A percentile compares a stretch with the other conserved stretches of the same genome.
Conservation (phyloP, 179 eudicot genomes). For the Actinidia arguta region DNA sequence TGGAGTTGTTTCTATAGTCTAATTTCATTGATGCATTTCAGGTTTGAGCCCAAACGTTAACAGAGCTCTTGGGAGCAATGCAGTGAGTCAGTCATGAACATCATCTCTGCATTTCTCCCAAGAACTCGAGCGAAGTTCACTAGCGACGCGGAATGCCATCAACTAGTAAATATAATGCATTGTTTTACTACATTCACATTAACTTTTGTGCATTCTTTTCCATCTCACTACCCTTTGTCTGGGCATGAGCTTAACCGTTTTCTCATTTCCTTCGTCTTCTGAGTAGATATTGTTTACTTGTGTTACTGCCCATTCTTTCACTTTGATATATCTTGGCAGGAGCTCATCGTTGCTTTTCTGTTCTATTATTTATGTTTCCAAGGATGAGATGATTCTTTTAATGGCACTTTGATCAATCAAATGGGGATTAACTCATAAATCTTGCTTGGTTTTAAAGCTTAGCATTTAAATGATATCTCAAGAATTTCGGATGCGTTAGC, state of each 20-base stretch:
- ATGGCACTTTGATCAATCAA: not conserved
- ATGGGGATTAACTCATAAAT: not conserved
- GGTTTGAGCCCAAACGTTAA: no score
- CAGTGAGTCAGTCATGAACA: no score
- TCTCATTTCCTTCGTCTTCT: not conserved
- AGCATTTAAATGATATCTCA: not conserved
- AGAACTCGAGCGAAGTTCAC: no score
- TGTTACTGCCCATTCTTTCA: not conserved
- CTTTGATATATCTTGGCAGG: not conserved
- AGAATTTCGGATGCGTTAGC: not conserved
- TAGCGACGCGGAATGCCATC: no score
- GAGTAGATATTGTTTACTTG: not conserved
- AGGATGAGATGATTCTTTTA: not conserved
- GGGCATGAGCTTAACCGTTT: not conserved
- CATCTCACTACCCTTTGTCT: not conserved
- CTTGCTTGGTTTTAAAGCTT: not conserved
- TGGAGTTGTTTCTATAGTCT: no score
- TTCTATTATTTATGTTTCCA: not conserved
- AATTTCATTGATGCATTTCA: no score
- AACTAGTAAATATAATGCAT: no score
- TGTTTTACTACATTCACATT: no score
- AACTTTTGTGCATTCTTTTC: not conserved
- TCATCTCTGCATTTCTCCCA: no score
- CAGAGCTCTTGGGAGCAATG: no score
- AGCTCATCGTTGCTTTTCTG: not conserved